Percentiles rank a stretch among this genome's conserved stretches.
phyloP scores from a whole-genome alignment of 495 filamentous ascomycete species.

The Xylaria curta region DNA sequence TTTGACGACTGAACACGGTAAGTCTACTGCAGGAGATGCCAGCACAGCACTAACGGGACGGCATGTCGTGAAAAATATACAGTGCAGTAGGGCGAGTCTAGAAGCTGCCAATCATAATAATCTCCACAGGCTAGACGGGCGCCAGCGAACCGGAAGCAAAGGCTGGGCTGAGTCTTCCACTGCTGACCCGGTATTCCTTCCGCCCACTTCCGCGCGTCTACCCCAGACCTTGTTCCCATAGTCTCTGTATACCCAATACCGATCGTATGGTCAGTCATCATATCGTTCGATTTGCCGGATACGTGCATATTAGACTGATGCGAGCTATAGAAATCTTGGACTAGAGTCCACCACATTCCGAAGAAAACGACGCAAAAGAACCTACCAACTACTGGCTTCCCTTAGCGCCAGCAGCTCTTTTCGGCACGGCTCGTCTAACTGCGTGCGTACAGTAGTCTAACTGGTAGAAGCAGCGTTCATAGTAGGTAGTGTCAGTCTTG shows the following conservation, averaged over 20 bases:
- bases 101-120: background rate
- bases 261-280: background rate
- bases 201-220: constrained; percentile 23
- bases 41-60: constrained; percentile 16
- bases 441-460: background rate
- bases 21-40: constrained; percentile 10
- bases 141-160: constrained; percentile 23
- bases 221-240: background rate
- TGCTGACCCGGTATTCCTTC: constrained; percentile 10
- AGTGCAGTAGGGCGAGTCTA: background rate
- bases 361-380: background rate
- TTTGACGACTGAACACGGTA: background rate
- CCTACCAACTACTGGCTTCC: background rate
- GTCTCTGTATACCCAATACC: background rate
- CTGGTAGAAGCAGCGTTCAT: background rate
- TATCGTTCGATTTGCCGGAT: constrained; percentile 16
- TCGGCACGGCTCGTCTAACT: constrained; percentile 19
- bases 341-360: background rate
- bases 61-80: constrained; percentile 9
- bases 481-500: no score
- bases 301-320: background rate
- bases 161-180: background rate
- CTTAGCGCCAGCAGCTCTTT: background rate
- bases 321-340: background rate
- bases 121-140: background rate